Percentiles rank a stretch among this genome's conserved stretches.
phyloP scores from a whole-genome alignment of 1,284 basidiomycete genomes.

The Cryptococcus neoformans region DNA sequence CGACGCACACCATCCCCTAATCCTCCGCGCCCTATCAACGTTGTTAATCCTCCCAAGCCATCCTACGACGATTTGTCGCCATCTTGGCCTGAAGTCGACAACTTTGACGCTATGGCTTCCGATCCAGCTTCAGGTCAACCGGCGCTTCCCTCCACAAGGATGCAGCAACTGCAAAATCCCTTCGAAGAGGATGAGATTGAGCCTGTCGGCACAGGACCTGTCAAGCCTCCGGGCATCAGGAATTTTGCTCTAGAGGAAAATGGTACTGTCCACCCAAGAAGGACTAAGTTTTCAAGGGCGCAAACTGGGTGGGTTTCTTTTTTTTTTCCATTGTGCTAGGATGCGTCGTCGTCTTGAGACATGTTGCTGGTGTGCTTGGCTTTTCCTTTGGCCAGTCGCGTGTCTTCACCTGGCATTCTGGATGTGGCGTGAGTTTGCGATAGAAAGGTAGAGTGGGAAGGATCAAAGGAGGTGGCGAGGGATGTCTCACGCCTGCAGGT shows the following conservation, averaged over 20 bases:
- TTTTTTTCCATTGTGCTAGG: neutral
- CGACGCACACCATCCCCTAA: neutral
- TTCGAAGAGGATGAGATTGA: slow-evolving; percentile 35
- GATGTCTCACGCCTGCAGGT: too few species aligned
- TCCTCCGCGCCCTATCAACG: slow-evolving; percentile 7
- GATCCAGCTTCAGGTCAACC: slow-evolving; percentile 10
- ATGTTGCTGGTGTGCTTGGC: neutral
- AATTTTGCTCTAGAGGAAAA: slow-evolving; percentile 7
- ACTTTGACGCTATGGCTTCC: slow-evolving; percentile 1
- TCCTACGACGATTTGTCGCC: slow-evolving; percentile 6
- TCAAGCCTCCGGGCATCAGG: slow-evolving; percentile 16
- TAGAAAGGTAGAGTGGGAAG: neutral
- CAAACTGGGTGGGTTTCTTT: slow-evolving; percentile 24
- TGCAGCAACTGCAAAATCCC: slow-evolving; percentile 21
- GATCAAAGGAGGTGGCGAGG: neutral
- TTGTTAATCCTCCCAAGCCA: too few species aligned
- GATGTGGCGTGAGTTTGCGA: neutral
- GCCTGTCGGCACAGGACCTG: slow-evolving; percentile 17
- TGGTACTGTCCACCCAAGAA: slow-evolving; percentile 17
- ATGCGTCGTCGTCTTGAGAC: too few species aligned
- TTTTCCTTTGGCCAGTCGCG: neutral
- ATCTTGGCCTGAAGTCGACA: slow-evolving; percentile 17
- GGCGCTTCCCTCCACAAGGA: slow-evolving; percentile 14
- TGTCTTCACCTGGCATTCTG: neutral
- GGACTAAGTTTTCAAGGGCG: slow-evolving; percentile 26